Conservation (phyloP, 1,284 basidiomycete species). For the Cerrena zonata region DNA sequence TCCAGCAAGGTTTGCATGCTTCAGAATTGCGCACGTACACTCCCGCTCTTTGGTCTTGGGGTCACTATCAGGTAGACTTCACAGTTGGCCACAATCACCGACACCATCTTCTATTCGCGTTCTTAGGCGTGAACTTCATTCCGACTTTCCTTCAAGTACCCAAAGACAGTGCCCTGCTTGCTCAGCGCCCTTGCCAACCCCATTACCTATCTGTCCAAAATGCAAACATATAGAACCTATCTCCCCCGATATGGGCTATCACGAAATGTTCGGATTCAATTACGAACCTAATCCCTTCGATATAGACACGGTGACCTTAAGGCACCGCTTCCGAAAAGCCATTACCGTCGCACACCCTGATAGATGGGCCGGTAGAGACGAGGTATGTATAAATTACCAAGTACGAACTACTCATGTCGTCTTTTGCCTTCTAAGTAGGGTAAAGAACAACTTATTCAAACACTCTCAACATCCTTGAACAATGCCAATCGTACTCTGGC, state of each 20-base stretch:
- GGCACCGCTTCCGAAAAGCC: slow-evolving; percentile 56
- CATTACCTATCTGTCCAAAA: slow-evolving; percentile 61
- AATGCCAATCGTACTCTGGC: slow-evolving; percentile 65
- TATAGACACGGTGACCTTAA: slow-evolving; percentile 50
- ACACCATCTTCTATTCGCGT: not conserved
- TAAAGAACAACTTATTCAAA: slow-evolving; percentile 47
- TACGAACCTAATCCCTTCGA: slow-evolving; percentile 61
- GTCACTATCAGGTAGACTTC: no score
- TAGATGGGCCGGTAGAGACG: slow-evolving; percentile 61
- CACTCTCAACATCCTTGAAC: slow-evolving; percentile 63
- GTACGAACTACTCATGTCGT: not conserved
- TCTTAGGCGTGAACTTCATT: no score
- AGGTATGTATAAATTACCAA: slow-evolving; percentile 34
- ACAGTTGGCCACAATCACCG: not conserved
- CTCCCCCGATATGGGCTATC: slow-evolving; percentile 44
- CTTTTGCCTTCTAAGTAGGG: slow-evolving; percentile 41
- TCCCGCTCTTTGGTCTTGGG: no score
- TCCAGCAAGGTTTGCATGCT: no score
- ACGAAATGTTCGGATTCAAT: slow-evolving; percentile 58
- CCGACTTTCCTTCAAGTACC: slow-evolving; percentile 3
- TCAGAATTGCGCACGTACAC: no score
- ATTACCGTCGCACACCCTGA: slow-evolving; percentile 81
- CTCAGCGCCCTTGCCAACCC: slow-evolving; percentile 47
- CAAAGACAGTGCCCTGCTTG: slow-evolving; percentile 53
- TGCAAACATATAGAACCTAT: slow-evolving; percentile 63